Percentiles rank a stretch among this genome's conserved stretches.
Conservation (phyloP, 306 rosid genomes). For the Aeschynomene evenia region DNA sequence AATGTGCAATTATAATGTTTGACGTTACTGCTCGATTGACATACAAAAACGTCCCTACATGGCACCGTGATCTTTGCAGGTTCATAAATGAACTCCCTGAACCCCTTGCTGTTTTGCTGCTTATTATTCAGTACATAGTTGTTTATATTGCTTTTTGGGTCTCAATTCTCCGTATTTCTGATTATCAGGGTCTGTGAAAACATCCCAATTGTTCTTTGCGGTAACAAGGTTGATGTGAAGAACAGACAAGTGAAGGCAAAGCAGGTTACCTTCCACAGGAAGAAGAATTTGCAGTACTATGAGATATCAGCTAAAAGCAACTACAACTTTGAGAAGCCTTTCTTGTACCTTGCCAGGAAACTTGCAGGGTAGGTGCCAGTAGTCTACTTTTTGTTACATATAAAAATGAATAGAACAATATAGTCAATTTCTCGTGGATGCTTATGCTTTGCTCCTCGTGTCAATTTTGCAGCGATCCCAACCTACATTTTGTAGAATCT, state of each 20-base stretch:
- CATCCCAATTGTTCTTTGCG: slow-evolving; percentile 69
- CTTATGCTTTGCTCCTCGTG: neutral
- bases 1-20: slow-evolving; percentile 65
- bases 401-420: too few relatives aligned
- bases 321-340: slow-evolving; percentile 67
- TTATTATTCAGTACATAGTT: neutral
- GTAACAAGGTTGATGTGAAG: slow-evolving; percentile 76
- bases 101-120: neutral
- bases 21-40: slow-evolving; percentile 59
- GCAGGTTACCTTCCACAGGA: slow-evolving; percentile 72
- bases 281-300: slow-evolving; percentile 68
- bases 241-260: slow-evolving; percentile 80
- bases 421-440: too few relatives aligned
- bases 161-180: neutral
- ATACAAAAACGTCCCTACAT: slow-evolving; percentile 63
- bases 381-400: neutral
- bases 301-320: slow-evolving; percentile 78
- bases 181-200: slow-evolving; percentile 62
- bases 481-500: slow-evolving; percentile 72
- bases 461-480: slow-evolving; percentile 52
- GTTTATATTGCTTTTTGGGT: neutral
- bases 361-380: slow-evolving; percentile 62
- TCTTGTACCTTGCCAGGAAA: slow-evolving; percentile 69
- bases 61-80: slow-evolving; percentile 75
- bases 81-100: neutral